Conservation (phyloP, 2,329 filamentous ascomycete species). For the Beauveria pseudobassiana region DNA sequence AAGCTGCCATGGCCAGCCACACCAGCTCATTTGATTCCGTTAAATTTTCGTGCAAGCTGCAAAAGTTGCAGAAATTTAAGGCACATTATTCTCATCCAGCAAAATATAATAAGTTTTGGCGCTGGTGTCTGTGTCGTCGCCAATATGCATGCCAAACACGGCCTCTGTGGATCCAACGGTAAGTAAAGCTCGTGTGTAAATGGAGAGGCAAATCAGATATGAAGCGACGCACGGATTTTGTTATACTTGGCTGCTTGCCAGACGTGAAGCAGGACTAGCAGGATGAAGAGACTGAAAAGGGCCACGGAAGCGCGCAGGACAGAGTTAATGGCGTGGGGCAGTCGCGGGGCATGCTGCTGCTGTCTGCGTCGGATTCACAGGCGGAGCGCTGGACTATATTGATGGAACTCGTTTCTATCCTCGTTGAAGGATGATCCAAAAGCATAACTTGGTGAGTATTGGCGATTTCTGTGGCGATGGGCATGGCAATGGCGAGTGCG, state of each 20-base stretch:
- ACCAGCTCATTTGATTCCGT: neutral
- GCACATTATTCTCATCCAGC: neutral
- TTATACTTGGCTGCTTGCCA: slow-evolving; percentile 4
- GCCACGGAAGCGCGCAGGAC: neutral
- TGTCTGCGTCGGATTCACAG: neutral
- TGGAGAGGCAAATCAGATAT: neutral
- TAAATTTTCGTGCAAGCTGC: neutral
- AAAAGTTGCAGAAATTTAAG: neutral
- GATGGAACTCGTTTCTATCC: neutral
- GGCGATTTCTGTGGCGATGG: neutral
- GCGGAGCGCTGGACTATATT: neutral
- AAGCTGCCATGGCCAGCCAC: neutral
- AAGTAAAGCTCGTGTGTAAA: neutral
- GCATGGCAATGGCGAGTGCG: slow-evolving; percentile 4
- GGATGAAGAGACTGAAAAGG: neutral
- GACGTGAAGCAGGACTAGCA: slow-evolving; percentile 5
- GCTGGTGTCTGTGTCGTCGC: neutral
- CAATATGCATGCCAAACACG: neutral
- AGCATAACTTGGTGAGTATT: too few species aligned
- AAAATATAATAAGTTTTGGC: neutral
- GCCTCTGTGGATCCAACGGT: neutral
- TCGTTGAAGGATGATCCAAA: too few species aligned
- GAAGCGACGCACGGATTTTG: neutral
- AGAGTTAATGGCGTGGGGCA: neutral
- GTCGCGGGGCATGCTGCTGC: neutral